Conservation (phyloP, 345 rosid genomes). For the Dipteronia sinensis region DNA sequence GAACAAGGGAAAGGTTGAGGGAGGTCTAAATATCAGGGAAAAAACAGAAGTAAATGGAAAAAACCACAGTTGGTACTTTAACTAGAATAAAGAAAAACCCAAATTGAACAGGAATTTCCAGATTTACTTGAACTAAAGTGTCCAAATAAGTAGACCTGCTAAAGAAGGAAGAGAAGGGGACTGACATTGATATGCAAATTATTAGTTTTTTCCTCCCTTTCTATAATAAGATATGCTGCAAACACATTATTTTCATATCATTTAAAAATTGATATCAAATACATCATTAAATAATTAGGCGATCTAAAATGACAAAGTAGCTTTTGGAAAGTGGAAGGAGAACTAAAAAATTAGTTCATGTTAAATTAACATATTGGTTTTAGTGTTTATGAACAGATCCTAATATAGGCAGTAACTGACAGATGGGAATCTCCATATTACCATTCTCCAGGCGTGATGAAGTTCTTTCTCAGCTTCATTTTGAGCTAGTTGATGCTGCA, state of each 20-base stretch:
- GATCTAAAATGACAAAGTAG: neutral
- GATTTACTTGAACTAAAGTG: neutral
- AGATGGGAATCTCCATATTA: slow-evolving; percentile 18
- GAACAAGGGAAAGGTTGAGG: no score
- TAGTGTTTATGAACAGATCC: slow-evolving; percentile 14
- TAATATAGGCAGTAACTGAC: slow-evolving; percentile 6
- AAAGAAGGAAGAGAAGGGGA: neutral
- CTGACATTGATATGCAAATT: neutral
- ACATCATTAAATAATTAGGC: neutral
- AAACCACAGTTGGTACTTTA: no score
- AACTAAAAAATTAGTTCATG: slow-evolving; percentile 2
- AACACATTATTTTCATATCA: neutral
- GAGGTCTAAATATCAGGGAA: no score
- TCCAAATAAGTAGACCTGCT: neutral
- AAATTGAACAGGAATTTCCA: neutral
- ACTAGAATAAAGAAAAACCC: no score
- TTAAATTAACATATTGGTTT: neutral
- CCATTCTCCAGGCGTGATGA: slow-evolving; percentile 48
- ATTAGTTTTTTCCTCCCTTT: neutral
- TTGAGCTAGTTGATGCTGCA: slow-evolving; percentile 43
- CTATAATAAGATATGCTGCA: neutral
- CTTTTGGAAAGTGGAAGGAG: neutral
- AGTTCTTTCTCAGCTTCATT: slow-evolving; percentile 55
- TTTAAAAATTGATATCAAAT: neutral
- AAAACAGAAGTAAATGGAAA: no score